phyloP scores from a whole-genome alignment of 1,284 basidiomycete genomes.

The Chondrostereum purpureum region DNA sequence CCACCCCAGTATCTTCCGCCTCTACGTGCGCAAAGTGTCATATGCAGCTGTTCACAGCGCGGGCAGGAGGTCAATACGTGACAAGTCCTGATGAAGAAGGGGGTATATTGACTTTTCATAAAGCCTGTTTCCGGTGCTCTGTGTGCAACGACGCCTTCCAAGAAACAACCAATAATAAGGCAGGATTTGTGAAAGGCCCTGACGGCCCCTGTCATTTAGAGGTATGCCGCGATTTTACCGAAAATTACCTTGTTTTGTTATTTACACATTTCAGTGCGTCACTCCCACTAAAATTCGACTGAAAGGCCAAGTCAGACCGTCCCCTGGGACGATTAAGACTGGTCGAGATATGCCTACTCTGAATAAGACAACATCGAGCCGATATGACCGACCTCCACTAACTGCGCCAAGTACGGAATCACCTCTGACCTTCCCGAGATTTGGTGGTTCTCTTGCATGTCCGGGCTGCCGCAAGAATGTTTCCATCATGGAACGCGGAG shows the following conservation, averaged over 20 bases:
- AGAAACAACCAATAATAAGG: constrained; percentile 52
- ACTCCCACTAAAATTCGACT: constrained; percentile 38
- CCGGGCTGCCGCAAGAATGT: constrained; percentile 68
- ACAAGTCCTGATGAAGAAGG: constrained; percentile 55
- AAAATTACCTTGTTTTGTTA: constrained; percentile 9
- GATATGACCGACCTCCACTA: constrained; percentile 39
- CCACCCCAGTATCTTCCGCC: constrained; percentile 17
- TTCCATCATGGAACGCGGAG: constrained; percentile 75
- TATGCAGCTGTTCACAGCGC: constrained; percentile 48
- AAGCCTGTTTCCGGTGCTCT: constrained; percentile 65
- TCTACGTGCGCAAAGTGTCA: constrained; percentile 50
- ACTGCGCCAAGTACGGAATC: constrained; percentile 30
- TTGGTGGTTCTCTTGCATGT: constrained; percentile 58
- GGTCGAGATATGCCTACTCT: constrained; percentile 18
- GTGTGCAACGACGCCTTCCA: constrained; percentile 60
- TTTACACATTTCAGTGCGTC: constrained; percentile 44
- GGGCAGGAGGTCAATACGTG: constrained; percentile 53
- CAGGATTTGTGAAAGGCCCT: constrained; percentile 58
- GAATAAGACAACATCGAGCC: constrained; percentile 21
- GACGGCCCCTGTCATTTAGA: constrained; percentile 66
- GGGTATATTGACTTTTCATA: constrained; percentile 55
- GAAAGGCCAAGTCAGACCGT: constrained; percentile 1
- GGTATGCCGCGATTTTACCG: constrained; percentile 28
- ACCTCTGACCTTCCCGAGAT: constrained; percentile 46
- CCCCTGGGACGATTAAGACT: constrained; percentile 7